Conservation (phyloP, 2,329 filamentous ascomycete species). For the Clonostachys rosea region DNA sequence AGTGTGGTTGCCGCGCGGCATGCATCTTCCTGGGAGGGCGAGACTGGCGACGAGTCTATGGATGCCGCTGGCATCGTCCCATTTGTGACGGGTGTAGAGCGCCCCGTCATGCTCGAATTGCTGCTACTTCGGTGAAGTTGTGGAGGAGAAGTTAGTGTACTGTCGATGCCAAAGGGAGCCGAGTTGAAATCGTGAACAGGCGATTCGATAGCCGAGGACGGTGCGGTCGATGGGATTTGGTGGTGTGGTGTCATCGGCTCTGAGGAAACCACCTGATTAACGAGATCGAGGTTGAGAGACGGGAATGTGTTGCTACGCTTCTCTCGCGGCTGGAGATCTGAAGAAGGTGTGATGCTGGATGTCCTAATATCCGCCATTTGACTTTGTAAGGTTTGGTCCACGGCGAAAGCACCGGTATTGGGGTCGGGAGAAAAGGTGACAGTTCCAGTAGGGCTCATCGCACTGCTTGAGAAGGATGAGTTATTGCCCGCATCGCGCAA, state of each 20-base stretch:
- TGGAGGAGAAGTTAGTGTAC: conserved; percentile 31
- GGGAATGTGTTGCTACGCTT: conserved; percentile 81
- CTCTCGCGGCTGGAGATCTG: conserved; percentile 42
- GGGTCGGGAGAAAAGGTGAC: conserved; percentile 74
- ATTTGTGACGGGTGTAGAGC: neutral
- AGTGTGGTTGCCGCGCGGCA: conserved; percentile 76
- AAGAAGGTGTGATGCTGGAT: neutral
- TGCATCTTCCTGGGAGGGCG: conserved; percentile 82
- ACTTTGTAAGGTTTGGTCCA: conserved; percentile 12
- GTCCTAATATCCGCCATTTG: neutral
- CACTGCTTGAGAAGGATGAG: conserved; percentile 63
- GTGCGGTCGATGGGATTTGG: conserved; percentile 37
- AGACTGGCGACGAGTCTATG: conserved; percentile 54
- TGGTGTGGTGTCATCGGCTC: conserved; percentile 48
- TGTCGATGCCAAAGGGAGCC: conserved; percentile 37
- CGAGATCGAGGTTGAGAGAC: conserved; percentile 58
- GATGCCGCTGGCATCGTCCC: conserved; percentile 11
- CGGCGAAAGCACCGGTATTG: conserved; percentile 58
- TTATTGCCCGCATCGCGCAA: conserved; percentile 8
- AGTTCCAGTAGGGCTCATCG: conserved; percentile 70
- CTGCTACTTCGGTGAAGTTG: conserved; percentile 24
- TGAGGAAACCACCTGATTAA: conserved; percentile 32
- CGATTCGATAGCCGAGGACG: conserved; percentile 48
- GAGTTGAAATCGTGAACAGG: conserved; percentile 39
- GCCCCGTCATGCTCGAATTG: conserved; percentile 21